A percentile compares a stretch with the other conserved stretches of the same genome.
Conservation (phyloP, 371 early-diverging fungal genomes). For the Aphelidium insulamus region DNA sequence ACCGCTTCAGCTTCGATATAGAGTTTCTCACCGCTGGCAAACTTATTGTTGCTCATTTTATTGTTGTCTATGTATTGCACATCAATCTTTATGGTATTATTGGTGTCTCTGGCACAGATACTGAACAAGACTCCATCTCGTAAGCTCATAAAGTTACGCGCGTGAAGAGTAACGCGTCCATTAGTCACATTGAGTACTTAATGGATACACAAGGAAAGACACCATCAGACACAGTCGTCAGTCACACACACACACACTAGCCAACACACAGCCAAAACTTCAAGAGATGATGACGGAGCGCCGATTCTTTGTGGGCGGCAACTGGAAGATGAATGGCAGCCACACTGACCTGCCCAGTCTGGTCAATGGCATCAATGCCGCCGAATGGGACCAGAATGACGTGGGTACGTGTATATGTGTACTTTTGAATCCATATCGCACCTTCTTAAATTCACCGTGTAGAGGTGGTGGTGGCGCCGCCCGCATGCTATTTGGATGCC, state of each 20-base stretch:
- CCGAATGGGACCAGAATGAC: conserved; percentile 12
- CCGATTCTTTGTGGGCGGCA: conserved; percentile 34
- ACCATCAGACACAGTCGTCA: too few species aligned
- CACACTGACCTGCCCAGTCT: conserved; percentile 40
- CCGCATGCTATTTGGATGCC: conserved; percentile 69
- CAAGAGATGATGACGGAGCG: not conserved
- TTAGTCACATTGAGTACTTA: too few species aligned
- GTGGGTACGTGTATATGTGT: conserved; percentile 11
- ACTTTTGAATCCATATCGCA: conserved; percentile 3
- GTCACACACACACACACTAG: not conserved
- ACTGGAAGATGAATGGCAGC: conserved; percentile 96
- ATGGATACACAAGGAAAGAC: too few species aligned
- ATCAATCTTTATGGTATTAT: too few species aligned
- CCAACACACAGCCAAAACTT: not conserved
- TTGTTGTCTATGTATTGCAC: too few species aligned
- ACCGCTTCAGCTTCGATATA: conserved; percentile 6
- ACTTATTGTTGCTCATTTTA: not conserved
- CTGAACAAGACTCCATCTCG: too few species aligned
- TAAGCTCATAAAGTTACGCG: too few species aligned
- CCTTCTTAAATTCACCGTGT: conserved; percentile 3
- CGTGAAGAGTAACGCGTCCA: too few species aligned
- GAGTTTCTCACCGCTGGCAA: conserved; percentile 1
- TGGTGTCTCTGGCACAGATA: too few species aligned
- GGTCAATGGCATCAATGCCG: conserved; percentile 47
- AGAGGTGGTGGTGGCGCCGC: conserved; percentile 97